These are phyloP conservation scores for Xeromyces bisporus DNA, from an alignment of 495 filamentous ascomycete genomes.

Conservation along the genomic window DNA sequence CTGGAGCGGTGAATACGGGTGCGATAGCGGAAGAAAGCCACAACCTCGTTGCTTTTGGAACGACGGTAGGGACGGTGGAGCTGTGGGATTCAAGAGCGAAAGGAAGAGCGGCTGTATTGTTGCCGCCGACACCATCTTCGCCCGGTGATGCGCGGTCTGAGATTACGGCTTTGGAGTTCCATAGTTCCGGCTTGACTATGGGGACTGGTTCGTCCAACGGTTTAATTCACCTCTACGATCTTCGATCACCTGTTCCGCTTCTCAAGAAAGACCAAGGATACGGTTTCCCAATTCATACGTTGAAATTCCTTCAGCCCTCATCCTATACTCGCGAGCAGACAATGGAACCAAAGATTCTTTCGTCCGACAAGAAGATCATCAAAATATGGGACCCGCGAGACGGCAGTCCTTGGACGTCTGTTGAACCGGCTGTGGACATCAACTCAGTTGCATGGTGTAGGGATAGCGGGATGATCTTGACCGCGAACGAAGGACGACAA, in stretches of 20 bases:
- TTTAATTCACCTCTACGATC: conserved; percentile 81
- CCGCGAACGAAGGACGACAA: conserved; percentile 84
- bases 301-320: conserved; percentile 69
- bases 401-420: conserved; percentile 80
- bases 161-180: conserved; percentile 78
- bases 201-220: conserved; percentile 81
- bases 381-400: conserved; percentile 82
- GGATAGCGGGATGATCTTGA: conserved; percentile 80
- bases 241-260: conserved; percentile 71
- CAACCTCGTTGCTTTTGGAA: conserved; percentile 84
- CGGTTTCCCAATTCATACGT: conserved; percentile 77
- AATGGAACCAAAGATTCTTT: conserved; percentile 71
- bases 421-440: conserved; percentile 87
- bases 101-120: conserved; percentile 61
- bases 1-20: conserved; percentile 74
- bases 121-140: conserved; percentile 24
- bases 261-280: conserved; percentile 92
- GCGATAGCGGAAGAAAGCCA: conserved; percentile 83
- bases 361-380: conserved; percentile 86
- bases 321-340: conserved; percentile 40
- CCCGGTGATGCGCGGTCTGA: conserved; percentile 42
- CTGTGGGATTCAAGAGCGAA: conserved; percentile 85
- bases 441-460: conserved; percentile 80
- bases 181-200: conserved; percentile 66
- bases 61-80: conserved; percentile 87